Conservation (phyloP, 1,284 basidiomycete species). For the Cutaneotrichosporon cavernicola region DNA sequence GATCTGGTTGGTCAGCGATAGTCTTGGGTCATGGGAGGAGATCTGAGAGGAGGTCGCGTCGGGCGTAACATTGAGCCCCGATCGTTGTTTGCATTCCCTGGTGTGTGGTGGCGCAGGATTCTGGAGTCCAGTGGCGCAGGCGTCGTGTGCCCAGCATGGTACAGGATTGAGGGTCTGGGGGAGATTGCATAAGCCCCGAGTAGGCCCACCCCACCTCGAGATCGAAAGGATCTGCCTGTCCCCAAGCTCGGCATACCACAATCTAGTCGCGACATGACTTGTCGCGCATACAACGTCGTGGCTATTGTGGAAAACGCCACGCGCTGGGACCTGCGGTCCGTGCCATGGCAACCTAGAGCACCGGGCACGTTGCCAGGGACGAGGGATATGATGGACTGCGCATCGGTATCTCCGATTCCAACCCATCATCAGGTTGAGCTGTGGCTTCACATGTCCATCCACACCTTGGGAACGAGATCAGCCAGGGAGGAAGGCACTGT, state of each 20-base stretch:
- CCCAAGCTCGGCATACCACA: background rate
- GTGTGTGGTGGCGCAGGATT: background rate
- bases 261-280: background rate
- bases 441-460: background rate
- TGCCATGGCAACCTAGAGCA: background rate
- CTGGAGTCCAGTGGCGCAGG: background rate
- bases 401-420: background rate
- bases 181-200: background rate
- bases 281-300: background rate
- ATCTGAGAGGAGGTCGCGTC: background rate
- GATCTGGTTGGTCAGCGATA: constrained; percentile 28
- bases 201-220: background rate
- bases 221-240: background rate
- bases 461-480: background rate
- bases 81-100: background rate
- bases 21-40: background rate
- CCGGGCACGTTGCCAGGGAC: background rate
- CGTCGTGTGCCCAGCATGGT: background rate
- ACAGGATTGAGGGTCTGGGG: background rate
- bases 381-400: background rate
- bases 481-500: background rate
- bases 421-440: background rate
- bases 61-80: background rate
- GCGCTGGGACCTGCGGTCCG: background rate
- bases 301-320: background rate